phyloP scores from a whole-genome alignment of 495 filamentous ascomycete genomes.

The Beverwykella pulmonaria region DNA sequence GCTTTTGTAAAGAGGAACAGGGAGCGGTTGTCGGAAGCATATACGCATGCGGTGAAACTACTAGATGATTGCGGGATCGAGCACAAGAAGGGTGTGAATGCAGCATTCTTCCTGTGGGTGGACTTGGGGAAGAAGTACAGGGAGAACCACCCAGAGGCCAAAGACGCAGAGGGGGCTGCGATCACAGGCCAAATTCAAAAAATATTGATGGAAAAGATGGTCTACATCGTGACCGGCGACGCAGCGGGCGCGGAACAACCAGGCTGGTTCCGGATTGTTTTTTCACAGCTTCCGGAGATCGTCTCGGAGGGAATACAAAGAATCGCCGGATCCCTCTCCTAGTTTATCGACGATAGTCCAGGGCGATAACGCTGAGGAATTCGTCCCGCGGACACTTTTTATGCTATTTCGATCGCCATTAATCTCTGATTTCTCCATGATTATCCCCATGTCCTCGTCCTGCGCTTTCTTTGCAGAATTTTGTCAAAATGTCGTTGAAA shows the following conservation, averaged over 20 bases:
- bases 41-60: constrained; percentile 45
- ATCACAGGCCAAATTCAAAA: constrained; percentile 41
- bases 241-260: constrained; percentile 51
- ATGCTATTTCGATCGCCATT: too few relatives aligned
- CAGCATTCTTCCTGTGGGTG: constrained; percentile 64
- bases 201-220: constrained; percentile 47
- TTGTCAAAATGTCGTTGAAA: too few relatives aligned
- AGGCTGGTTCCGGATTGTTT: constrained; percentile 59
- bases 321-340: constrained; percentile 5
- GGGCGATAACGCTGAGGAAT: too few relatives aligned
- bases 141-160: neutral
- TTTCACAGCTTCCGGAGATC: constrained; percentile 39
- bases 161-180: constrained; percentile 34
- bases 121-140: constrained; percentile 49
- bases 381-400: too few relatives aligned
- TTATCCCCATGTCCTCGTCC: too few relatives aligned
- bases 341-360: neutral
- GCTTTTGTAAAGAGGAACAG: constrained; percentile 51
- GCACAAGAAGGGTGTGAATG: constrained; percentile 51
- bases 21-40: constrained; percentile 45
- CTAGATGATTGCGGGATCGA: constrained; percentile 49
- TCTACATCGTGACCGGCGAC: constrained; percentile 52
- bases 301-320: constrained; percentile 15
- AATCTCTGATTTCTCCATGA: too few relatives aligned
- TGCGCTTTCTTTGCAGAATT: too few relatives aligned